A percentile compares a stretch with the other conserved stretches of the same genome.
phyloP scores from a whole-genome alignment of 2,329 filamentous ascomycete species.

The Xenosphaeropsis pyriputrescens region DNA sequence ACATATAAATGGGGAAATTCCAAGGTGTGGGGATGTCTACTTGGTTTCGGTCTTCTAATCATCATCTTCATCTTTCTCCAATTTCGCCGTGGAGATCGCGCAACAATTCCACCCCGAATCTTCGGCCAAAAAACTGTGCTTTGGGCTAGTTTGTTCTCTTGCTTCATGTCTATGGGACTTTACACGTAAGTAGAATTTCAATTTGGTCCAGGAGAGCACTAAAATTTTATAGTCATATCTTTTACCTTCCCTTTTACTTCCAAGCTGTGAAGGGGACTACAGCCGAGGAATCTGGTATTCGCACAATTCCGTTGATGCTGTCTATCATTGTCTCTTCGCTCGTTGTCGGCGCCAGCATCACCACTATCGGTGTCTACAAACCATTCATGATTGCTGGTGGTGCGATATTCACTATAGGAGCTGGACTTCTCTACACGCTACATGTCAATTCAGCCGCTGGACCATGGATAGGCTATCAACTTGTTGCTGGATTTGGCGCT shows the following conservation, averaged over 20 bases:
- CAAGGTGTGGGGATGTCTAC: constrained; percentile 26
- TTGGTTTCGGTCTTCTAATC: constrained; percentile 21
- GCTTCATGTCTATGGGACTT: background rate
- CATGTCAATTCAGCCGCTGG: constrained; percentile 19
- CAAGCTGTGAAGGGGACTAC: constrained; percentile 27
- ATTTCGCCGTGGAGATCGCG: constrained; percentile 13
- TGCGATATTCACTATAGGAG: constrained; percentile 25
- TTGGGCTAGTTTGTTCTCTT: constrained; percentile 10
- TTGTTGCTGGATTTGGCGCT: constrained; percentile 30
- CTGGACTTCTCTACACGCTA: constrained; percentile 27
- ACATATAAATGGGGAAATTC: constrained; percentile 27
- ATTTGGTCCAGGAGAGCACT: constrained; percentile 19
- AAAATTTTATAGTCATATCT: constrained; percentile 32
- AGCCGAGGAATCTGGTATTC: constrained; percentile 23
- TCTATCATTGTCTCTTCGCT: constrained; percentile 25
- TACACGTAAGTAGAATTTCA: constrained; percentile 10
- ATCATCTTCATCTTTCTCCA: constrained; percentile 23
- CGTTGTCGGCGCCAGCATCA: constrained; percentile 22
- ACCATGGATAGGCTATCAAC: constrained; percentile 32
- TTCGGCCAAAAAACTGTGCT: constrained; percentile 18
- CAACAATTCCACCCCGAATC: constrained; percentile 21
- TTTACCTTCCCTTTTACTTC: constrained; percentile 36
- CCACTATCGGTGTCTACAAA: constrained; percentile 25
- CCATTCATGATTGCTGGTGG: constrained; percentile 29
- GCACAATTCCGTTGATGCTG: constrained; percentile 27